A percentile compares a stretch with the other conserved stretches of the same genome.
These are phyloP conservation scores for Infundibulicybe gibba DNA, from an alignment of 768 basidiomycete species.

Conservation along the genomic window DNA sequence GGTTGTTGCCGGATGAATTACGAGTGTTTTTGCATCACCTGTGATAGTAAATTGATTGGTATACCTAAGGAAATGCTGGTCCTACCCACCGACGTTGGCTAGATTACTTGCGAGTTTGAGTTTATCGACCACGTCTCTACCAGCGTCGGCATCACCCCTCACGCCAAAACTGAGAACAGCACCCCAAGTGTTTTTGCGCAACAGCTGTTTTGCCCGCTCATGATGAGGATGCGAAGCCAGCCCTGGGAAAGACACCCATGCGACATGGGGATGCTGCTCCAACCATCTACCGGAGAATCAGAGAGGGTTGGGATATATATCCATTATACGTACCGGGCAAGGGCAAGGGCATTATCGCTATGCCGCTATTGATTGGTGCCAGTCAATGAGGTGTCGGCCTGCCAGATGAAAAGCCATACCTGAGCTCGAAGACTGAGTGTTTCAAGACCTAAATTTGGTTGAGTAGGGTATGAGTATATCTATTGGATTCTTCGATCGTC, in stretches of 20 bases:
- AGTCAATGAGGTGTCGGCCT: too few relatives aligned
- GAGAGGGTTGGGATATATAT: background rate
- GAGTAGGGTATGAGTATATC: background rate
- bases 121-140: slow-evolving; percentile 28
- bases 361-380: slow-evolving; percentile 27
- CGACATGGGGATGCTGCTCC: slow-evolving; percentile 26
- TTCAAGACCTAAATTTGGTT: slow-evolving; percentile 20
- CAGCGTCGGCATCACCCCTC: slow-evolving; percentile 21
- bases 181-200: slow-evolving; percentile 26
- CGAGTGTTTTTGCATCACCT: slow-evolving; percentile 54
- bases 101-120: slow-evolving; percentile 31
- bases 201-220: slow-evolving; percentile 21
- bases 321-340: slow-evolving; percentile 31
- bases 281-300: slow-evolving; percentile 19
- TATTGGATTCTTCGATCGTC: slow-evolving; percentile 11
- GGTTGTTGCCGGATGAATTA: slow-evolving; percentile 63
- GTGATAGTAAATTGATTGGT: background rate
- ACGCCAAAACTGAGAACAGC: slow-evolving; percentile 37
- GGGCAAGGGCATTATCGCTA: slow-evolving; percentile 41
- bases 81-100: slow-evolving; percentile 20
- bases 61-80: too few relatives aligned
- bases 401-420: background rate
- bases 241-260: slow-evolving; percentile 38
- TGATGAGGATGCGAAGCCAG: slow-evolving; percentile 29
- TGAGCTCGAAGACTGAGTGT: slow-evolving; percentile 35